Conservation (phyloP, 148 eudicot genomes). For the Rhododendron ovatum region DNA sequence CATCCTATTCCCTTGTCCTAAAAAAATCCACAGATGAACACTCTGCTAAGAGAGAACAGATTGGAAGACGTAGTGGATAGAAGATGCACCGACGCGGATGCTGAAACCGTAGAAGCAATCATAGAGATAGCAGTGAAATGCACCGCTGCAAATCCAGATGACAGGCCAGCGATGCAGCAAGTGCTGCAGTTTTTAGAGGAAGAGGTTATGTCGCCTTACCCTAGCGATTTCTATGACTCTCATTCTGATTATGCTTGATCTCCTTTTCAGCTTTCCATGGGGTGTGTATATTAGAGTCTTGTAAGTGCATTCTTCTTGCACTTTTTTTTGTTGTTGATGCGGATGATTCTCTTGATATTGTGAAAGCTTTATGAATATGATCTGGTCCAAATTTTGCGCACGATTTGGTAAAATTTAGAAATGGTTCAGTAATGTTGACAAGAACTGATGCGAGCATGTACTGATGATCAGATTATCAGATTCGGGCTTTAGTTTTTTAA, state of each 20-base stretch:
- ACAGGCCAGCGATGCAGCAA: slow-evolving; percentile 70
- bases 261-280: background rate
- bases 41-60: slow-evolving; percentile 45
- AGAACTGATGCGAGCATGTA: background rate
- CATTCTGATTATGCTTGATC: slow-evolving; percentile 72
- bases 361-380: background rate
- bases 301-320: background rate
- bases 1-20: background rate
- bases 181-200: slow-evolving; percentile 81
- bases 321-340: background rate
- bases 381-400: background rate
- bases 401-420: background rate
- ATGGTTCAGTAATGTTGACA: background rate
- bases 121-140: slow-evolving; percentile 67
- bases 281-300: background rate
- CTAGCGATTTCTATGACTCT: slow-evolving; percentile 86
- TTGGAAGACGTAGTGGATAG: slow-evolving; percentile 63
- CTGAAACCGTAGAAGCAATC: slow-evolving; percentile 72
- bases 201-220: slow-evolving; percentile 91
- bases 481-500: background rate
- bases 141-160: slow-evolving; percentile 72
- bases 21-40: slow-evolving; percentile 56
- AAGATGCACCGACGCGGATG: slow-evolving; percentile 60
- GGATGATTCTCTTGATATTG: background rate
- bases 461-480: background rate